Conservation (phyloP, 2,329 filamentous ascomycete genomes). For the Botrytis tulipae region DNA sequence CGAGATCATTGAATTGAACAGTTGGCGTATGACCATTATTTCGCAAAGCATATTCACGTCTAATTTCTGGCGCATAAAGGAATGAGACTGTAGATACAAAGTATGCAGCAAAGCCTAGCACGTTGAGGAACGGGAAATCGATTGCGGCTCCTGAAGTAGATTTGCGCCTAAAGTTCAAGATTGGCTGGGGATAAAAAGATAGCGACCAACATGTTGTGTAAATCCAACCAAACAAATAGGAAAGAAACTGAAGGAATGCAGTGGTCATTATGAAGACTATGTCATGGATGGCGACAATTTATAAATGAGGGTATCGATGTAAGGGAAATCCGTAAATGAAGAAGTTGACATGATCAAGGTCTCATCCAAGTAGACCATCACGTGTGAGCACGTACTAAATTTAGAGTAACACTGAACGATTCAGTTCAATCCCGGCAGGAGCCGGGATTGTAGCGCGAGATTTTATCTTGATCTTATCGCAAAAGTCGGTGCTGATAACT, state of each 20-base stretch:
- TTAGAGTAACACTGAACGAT: neutral
- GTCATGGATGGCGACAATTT: neutral
- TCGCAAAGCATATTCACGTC: constrained; percentile 77
- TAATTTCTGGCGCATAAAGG: constrained; percentile 75
- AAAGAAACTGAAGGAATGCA: constrained; percentile 49
- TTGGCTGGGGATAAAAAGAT: constrained; percentile 89
- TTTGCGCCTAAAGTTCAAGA: constrained; percentile 73
- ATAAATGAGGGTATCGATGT: neutral
- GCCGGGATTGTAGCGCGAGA: neutral
- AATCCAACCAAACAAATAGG: constrained; percentile 68
- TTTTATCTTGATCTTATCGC: neutral
- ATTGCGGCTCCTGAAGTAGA: constrained; percentile 82
- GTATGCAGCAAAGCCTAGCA: constrained; percentile 70
- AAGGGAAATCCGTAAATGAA: neutral
- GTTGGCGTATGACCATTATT: constrained; percentile 75
- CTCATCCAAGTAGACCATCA: neutral
- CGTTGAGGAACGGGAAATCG: constrained; percentile 80
- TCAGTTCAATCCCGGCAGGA: neutral
- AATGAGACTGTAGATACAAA: constrained; percentile 71
- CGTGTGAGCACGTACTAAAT: neutral
- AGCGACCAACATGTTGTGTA: constrained; percentile 78
- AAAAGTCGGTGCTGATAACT: neutral
- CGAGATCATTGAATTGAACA: constrained; percentile 85
- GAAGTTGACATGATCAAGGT: neutral
- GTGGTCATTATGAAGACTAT: constrained; percentile 28